phyloP scores from a whole-genome alignment of 75 land plant genomes.

The Picea glauca region DNA sequence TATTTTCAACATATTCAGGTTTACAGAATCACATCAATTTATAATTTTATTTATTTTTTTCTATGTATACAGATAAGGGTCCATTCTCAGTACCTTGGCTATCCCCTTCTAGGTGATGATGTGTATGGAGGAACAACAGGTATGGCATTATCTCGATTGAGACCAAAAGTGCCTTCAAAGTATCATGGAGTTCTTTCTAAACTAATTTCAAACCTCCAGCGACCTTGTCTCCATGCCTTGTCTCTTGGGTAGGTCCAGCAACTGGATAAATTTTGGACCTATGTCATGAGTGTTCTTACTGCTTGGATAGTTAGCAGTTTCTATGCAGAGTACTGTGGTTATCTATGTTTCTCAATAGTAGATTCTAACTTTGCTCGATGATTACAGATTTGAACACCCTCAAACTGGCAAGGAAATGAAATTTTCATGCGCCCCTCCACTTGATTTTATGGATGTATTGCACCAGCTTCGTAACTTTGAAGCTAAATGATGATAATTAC shows the following conservation, averaged over 20 bases:
- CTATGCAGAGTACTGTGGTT: not conserved
- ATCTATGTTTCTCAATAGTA: not conserved
- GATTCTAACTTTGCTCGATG: not conserved
- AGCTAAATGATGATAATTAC: not conserved
- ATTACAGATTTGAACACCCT: slow-evolving; percentile 82
- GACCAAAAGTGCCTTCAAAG: slow-evolving; percentile 32
- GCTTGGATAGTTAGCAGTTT: not conserved
- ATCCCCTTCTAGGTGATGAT: slow-evolving; percentile 91
- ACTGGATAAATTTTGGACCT: not conserved
- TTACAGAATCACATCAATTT: not conserved
- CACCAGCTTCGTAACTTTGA: slow-evolving; percentile 27
- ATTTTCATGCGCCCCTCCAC: slow-evolving; percentile 79
- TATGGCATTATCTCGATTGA: slow-evolving; percentile 65
- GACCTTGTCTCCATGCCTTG: slow-evolving; percentile 93
- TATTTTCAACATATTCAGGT: not conserved
- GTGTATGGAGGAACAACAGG: slow-evolving; percentile 84
- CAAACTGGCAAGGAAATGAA: slow-evolving; percentile 50
- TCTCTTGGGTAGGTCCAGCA: slow-evolving; percentile 64
- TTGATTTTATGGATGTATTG: slow-evolving; percentile 66
- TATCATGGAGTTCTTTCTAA: slow-evolving; percentile 38
- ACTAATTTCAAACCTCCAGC: slow-evolving; percentile 47
- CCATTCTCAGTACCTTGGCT: slow-evolving; percentile 89
- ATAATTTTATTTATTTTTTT: not conserved
- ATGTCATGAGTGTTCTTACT: not conserved
- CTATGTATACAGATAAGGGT: slow-evolving; percentile 69